Percentiles rank a stretch among this genome's conserved stretches.
These are phyloP conservation scores for Xylariaceae sp. DNA, from an alignment of 2,329 filamentous ascomycete species.

Conservation along the genomic window DNA sequence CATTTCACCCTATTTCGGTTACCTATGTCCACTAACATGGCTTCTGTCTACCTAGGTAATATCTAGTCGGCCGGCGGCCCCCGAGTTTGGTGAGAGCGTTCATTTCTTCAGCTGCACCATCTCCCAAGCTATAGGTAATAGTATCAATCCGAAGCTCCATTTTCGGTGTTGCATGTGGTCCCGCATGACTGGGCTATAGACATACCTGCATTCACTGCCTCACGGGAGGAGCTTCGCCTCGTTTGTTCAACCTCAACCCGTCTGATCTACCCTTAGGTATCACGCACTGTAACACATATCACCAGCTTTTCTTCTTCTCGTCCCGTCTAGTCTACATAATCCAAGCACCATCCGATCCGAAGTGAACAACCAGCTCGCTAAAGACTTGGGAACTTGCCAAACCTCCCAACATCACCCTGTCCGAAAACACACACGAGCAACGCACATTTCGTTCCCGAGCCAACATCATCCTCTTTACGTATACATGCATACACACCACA, in stretches of 20 bases:
- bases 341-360: not conserved
- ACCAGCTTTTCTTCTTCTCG: not conserved
- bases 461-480: not conserved
- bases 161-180: too few relatives aligned
- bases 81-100: too few relatives aligned
- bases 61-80: conserved; percentile 14
- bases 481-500: not conserved
- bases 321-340: not conserved
- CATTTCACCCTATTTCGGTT: too few relatives aligned
- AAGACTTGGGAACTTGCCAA: not conserved
- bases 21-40: not conserved
- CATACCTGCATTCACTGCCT: conserved; percentile 2
- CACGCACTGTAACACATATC: not conserved
- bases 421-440: not conserved
- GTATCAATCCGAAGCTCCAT: too few relatives aligned
- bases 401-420: not conserved
- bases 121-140: too few relatives aligned
- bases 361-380: too few relatives aligned
- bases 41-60: not conserved
- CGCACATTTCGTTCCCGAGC: not conserved
- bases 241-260: not conserved
- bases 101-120: too few relatives aligned
- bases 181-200: not conserved
- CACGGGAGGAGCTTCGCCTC: conserved; percentile 12
- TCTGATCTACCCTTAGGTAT: not conserved